Evolutionary conservation across 805 yeast species (phyloP), one percentile per base, ranked within the genome.

Genomic region (Jamesozyma spencerorum): DNA sequence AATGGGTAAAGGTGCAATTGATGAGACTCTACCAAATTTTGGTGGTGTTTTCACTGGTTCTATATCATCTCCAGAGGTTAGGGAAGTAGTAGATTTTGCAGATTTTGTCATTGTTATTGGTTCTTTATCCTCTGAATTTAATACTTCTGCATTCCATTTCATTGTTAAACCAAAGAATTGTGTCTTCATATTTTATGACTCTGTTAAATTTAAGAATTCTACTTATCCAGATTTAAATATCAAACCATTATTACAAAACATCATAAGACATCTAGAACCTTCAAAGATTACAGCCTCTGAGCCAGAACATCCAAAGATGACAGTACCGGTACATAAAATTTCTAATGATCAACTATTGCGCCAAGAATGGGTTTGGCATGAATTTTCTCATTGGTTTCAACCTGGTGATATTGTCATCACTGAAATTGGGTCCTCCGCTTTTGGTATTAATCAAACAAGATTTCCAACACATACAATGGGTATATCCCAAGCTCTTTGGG

Each of bases 31-130:
- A 49, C 70, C 74, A 36, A 66, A 81, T 59, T 84, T 74, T 58
- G 83, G 81, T 42, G 94, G 94, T 58, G 83, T 79, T 35, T 83
- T 83, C 51, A 79, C 80, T 32, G 94, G 94, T 42, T 69, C 81
- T 3, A 65, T 84, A 47, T 79, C 92, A 7, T 63, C 65, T 34
- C 84, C 84, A 32, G 77, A 72, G 44, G 85, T 81, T 33, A 75
- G 76, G 53, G 76, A 72, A 46, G 69, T 75, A n/a, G 85, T 81
- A 31, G 87, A 81, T 60, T 55, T 68, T 31, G 68, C 86, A 5
- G 94, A 83, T 62, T 69, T 82, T 58, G 68, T 84, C 29, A 60
- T 83, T 37, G 78, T 86, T 10, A 69, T 83, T 42, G 94, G 94
- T 55, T 84, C 84, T 26, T 64, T 83, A 56, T 65, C 81, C 48